A percentile compares a stretch with the other conserved stretches of the same genome.
These are phyloP conservation scores for Leptographium galeiforme DNA, from an alignment of 2,329 filamentous ascomycete species.

Conservation along the genomic window DNA sequence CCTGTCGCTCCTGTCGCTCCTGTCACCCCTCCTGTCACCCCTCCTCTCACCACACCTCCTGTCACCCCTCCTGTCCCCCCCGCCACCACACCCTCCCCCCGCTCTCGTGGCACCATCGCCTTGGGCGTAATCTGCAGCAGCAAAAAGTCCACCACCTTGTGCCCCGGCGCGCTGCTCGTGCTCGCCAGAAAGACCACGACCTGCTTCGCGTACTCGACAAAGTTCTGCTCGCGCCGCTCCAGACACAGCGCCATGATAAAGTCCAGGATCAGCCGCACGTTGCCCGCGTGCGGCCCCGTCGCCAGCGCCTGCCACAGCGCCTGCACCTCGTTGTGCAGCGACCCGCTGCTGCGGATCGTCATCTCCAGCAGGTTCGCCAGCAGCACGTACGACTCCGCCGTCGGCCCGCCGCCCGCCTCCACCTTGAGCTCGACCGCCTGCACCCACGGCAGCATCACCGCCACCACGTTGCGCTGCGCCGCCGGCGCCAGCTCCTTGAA, in stretches of 20 bases:
- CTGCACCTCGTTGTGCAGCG: constrained; percentile 90
- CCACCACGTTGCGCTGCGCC: constrained; percentile 85
- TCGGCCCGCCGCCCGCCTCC: constrained; percentile 83
- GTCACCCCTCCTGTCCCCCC: too few relatives aligned
- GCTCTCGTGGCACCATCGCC: constrained; percentile 88
- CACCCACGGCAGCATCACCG: constrained; percentile 90
- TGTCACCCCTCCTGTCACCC: too few relatives aligned
- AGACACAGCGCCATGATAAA: constrained; percentile 93
- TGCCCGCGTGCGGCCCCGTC: constrained; percentile 82
- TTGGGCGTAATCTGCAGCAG: constrained; percentile 84
- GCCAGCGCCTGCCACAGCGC: constrained; percentile 94
- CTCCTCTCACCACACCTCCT: too few relatives aligned
- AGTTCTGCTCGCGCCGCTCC: constrained; percentile 91
- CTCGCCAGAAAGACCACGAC: constrained; percentile 93
- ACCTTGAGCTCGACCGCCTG: constrained; percentile 86
- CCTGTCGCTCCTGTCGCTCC: too few relatives aligned
- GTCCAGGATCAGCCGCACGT: constrained; percentile 86
- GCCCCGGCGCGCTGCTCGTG: constrained; percentile 56
- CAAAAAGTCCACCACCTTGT: constrained; percentile 88
- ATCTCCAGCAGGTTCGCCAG: constrained; percentile 92
- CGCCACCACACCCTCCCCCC: constrained; percentile 24
- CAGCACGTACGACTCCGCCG: constrained; percentile 83
- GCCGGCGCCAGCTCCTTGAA: constrained; percentile 78
- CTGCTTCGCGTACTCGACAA: constrained; percentile 95
- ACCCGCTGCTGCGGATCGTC: constrained; percentile 79